Base-by-base conservation (phyloP, 345 rosid species). In the Euphorbia lathyris region DNA sequence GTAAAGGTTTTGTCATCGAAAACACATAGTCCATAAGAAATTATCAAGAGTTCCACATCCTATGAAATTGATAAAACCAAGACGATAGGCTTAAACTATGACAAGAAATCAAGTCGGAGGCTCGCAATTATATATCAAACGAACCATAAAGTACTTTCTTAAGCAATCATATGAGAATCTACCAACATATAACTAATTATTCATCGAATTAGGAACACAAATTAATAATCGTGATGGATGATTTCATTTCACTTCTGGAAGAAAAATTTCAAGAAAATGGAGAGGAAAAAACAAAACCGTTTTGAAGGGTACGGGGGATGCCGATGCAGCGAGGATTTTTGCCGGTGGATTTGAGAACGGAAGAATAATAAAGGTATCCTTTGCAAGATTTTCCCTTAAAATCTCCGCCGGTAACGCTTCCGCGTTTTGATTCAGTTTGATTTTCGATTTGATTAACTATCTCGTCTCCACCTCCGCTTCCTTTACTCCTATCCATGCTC, bases 241-340 rank as follows among this genome's bases (percentile, higher is more conserved):
- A 30, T 30, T 60, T 60, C 20, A 34, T 34, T 32, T 60, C 0
- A 10, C 7, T n/a, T 62, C 13, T 9, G 3, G 26, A 2, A 23
- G 23, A 36, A 16, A 34, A 20, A 9, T 36, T 12, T 10, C 13
- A 9, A 55, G 19, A 11, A 66, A 63, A 29, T 16, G 22, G 55
- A n/a, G 25, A 59, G 19, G 30, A 48, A 25, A 52, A 27, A 22
- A 34, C 3, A 8, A 70, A 11, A 78, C 81, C 74, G 29, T 53
- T 66, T 3, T 75, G 82, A 42, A 86, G 91, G 67, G 88, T 58
- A 50, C 86, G 84, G 65, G 88, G 87, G 72, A 90, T 59, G 58
- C 96, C 96, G 74, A 90, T 50, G 81, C 91, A 88, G 42, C 89
- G 88, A 80, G 96, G 96, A 60, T 80, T 82, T 22, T 63, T 78